Conservation (phyloP, 1,284 basidiomycete genomes). For the Entoloma clypeatum region DNA sequence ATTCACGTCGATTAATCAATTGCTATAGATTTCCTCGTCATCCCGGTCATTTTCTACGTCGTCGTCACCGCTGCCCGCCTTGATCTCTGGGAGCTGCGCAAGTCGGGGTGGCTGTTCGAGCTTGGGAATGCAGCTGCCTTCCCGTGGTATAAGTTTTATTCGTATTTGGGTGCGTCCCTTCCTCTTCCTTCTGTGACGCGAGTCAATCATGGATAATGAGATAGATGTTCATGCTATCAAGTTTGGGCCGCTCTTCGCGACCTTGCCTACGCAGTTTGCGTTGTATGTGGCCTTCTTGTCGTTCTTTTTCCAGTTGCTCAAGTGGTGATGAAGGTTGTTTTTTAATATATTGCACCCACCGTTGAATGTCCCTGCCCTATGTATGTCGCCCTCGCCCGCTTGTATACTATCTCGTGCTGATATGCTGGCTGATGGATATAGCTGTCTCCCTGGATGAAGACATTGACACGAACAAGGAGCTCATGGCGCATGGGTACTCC, state of each 20-base stretch:
- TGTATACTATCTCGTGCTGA: not conserved
- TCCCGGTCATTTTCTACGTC: conserved; percentile 84
- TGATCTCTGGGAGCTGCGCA: conserved; percentile 59
- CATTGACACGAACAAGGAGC: conserved; percentile 90
- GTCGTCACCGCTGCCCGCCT: conserved; percentile 65
- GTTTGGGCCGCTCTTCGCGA: conserved; percentile 67
- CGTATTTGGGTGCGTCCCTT: conserved; percentile 58
- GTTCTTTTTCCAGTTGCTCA: not conserved
- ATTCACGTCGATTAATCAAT: not conserved
- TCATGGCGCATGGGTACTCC: conserved; percentile 90
- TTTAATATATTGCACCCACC: conserved; percentile 95
- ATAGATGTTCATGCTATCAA: conserved; percentile 61
- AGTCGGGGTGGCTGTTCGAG: conserved; percentile 88
- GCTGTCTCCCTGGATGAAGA: conserved; percentile 91
- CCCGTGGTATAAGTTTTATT: conserved; percentile 83
- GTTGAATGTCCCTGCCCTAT: conserved; percentile 89
- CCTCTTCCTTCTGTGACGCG: conserved; percentile 3
- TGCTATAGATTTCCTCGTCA: conserved; percentile 72
- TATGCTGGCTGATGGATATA: conserved; percentile 23
- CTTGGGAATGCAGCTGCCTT: conserved; percentile 52
- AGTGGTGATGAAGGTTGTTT: conserved; percentile 54
- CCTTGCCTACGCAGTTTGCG: conserved; percentile 80
- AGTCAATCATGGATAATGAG: not conserved
- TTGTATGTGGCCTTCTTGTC: conserved; percentile 44
- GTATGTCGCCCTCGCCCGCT: conserved; percentile 33